These are phyloP conservation scores for Xerocomus tenax DNA, from an alignment of 1,284 basidiomycete genomes.

Conservation along the genomic window DNA sequence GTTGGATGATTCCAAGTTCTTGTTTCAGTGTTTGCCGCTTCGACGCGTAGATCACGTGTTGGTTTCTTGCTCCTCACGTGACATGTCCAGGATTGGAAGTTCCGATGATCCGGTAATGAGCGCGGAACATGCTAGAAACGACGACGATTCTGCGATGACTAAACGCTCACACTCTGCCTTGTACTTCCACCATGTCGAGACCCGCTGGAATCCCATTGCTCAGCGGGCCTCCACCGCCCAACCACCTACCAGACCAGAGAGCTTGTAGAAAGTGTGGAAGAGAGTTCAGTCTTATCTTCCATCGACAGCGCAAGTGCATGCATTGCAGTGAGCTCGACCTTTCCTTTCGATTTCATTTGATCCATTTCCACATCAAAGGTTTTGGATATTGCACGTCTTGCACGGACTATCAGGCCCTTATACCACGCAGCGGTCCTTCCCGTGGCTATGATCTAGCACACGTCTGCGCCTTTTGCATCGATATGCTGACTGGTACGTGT, in stretches of 20 bases:
- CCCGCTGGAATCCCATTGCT: constrained; percentile 54
- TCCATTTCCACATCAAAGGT: constrained; percentile 35
- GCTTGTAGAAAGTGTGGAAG: constrained; percentile 65
- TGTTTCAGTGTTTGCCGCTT: constrained; percentile 18
- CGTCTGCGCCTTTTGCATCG: constrained; percentile 67
- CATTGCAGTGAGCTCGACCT: constrained; percentile 55
- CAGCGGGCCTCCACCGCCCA: constrained; percentile 49
- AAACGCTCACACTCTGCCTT: background rate
- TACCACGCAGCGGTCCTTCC: constrained; percentile 47
- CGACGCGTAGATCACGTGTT: constrained; percentile 14
- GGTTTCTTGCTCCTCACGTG: background rate
- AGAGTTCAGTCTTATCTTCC: constrained; percentile 63
- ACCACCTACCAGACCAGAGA: constrained; percentile 33
- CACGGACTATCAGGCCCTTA: constrained; percentile 64
- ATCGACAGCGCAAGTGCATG: constrained; percentile 57
- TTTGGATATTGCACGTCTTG: constrained; percentile 64
- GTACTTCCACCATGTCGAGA: constrained; percentile 17
- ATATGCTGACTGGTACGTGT: constrained; percentile 54
- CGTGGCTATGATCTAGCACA: constrained; percentile 53
- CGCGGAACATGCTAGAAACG: constrained; percentile 2
- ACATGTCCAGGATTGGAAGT: constrained; percentile 1
- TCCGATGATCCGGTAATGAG: constrained; percentile 12
- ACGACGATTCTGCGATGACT: background rate
- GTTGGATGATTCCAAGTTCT: no score
- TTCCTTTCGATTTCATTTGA: background rate